Percentiles rank a stretch among this genome's conserved stretches.
These are phyloP conservation scores for Talaromyces wortmannii DNA, from an alignment of 495 filamentous ascomycete genomes.

Conservation along the genomic window DNA sequence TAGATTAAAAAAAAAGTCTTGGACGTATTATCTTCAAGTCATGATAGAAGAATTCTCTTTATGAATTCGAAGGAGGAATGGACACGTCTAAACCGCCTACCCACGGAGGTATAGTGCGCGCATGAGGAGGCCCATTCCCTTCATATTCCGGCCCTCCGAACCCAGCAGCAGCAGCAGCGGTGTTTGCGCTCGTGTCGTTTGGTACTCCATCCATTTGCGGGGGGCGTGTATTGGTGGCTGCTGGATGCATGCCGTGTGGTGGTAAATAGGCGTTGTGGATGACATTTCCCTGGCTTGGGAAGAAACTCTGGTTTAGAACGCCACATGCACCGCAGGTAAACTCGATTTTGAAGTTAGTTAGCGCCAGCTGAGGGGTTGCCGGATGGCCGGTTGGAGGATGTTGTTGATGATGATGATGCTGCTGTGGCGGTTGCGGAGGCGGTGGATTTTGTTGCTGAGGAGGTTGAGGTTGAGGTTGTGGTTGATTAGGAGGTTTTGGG, in stretches of 20 bases:
- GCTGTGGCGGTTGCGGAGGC: slow-evolving; percentile 12
- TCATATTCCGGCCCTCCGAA: slow-evolving; percentile 3
- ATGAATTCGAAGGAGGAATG: slow-evolving; percentile 1
- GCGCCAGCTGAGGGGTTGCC: slow-evolving; percentile 22
- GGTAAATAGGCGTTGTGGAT: slow-evolving; percentile 23
- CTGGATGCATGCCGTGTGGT: slow-evolving; percentile 1
- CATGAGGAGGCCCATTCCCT: neutral
- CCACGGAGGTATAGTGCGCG: neutral
- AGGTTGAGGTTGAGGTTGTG: slow-evolving; percentile 14
- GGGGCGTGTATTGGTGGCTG: neutral
- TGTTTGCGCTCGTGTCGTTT: neutral
- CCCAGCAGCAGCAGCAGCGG: neutral
- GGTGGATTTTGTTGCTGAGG: slow-evolving; percentile 11
- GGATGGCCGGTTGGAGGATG: slow-evolving; percentile 11
- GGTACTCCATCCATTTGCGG: neutral
- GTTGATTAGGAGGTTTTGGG: slow-evolving; percentile 7
- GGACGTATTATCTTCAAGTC: neutral
- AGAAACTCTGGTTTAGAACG: slow-evolving; percentile 38
- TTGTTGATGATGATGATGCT: slow-evolving; percentile 19
- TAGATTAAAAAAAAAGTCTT: no score
- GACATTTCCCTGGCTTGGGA: slow-evolving; percentile 36
- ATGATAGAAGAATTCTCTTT: neutral
- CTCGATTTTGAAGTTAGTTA: slow-evolving; percentile 40
- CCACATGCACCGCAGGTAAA: slow-evolving; percentile 39
- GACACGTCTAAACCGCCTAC: neutral